Percentiles rank a stretch among this genome's conserved stretches.
phyloP scores from a whole-genome alignment of 2,329 filamentous ascomycete species.

The Pyricularia sp. region DNA sequence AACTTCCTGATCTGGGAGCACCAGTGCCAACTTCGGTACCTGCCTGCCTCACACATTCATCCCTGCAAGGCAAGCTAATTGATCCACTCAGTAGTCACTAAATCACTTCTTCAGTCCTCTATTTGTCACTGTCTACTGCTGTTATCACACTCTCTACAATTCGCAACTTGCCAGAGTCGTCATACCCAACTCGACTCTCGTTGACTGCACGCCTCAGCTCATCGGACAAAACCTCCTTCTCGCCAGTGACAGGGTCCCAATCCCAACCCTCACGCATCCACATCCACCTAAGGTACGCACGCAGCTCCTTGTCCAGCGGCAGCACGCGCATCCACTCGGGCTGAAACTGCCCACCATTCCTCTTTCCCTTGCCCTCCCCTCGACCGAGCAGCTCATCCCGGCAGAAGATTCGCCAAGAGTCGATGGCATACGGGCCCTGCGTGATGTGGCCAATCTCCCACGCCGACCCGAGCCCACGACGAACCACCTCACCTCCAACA shows the following conservation, averaged over 20 bases:
- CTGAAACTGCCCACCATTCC: slow-evolving; percentile 42
- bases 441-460: slow-evolving; percentile 87
- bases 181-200: slow-evolving; percentile 46
- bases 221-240: slow-evolving; percentile 40
- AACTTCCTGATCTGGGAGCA: not conserved
- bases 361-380: slow-evolving; percentile 19
- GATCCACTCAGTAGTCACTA: not conserved
- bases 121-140: not conserved
- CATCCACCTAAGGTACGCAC: slow-evolving; percentile 81
- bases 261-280: slow-evolving; percentile 81
- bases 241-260: slow-evolving; percentile 68
- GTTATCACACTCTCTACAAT: slow-evolving; percentile 21
- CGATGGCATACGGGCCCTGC: slow-evolving; percentile 71
- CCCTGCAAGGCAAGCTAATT: not conserved
- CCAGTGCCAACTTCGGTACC: not conserved
- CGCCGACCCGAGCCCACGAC: slow-evolving; percentile 26
- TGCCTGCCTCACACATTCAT: not conserved
- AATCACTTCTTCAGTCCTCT: not conserved
- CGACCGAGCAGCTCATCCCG: slow-evolving; percentile 66
- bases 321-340: slow-evolving; percentile 87
- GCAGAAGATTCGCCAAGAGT: slow-evolving; percentile 92
- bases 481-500: slow-evolving; percentile 10
- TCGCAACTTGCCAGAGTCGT: slow-evolving; percentile 36
- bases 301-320: slow-evolving; percentile 79
- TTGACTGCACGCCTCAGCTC: slow-evolving; percentile 48